Evolutionary conservation across 2,329 filamentous ascomycete species (phyloP).

Genomic region (Malbranchea cinnamomea): DNA sequence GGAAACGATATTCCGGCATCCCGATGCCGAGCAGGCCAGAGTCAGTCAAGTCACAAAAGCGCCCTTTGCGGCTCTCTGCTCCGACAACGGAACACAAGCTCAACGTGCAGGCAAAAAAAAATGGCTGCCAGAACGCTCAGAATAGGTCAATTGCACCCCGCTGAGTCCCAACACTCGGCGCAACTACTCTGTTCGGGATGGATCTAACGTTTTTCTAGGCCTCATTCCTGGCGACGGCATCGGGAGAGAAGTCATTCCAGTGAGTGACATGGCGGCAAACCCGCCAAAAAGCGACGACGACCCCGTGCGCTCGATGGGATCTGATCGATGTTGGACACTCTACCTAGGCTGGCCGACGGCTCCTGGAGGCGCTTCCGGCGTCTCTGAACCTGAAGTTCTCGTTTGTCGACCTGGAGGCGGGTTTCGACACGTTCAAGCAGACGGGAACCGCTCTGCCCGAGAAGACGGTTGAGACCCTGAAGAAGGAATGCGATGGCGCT

Average conservation of each 20-base stretch:
- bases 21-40: not conserved
- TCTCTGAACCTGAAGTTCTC: conserved; percentile 87
- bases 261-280: conserved; percentile 14
- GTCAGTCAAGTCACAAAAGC: not conserved
- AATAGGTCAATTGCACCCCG: conserved; percentile 41
- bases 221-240: conserved; percentile 98
- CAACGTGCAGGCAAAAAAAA: no score
- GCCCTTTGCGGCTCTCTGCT: not conserved
- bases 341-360: conserved; percentile 56
- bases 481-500: conserved; percentile 84
- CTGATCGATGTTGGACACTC: conserved; percentile 4
- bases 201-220: conserved; percentile 36
- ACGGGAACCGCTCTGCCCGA: conserved; percentile 81
- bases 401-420: conserved; percentile 84
- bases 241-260: conserved; percentile 94
- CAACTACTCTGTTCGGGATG: not conserved
- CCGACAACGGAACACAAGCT: not conserved
- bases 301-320: not conserved
- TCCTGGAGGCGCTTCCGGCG: conserved; percentile 84
- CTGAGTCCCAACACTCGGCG: not conserved
- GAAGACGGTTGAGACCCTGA: conserved; percentile 75
- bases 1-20: no score
- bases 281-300: not conserved
- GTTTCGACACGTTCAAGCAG: conserved; percentile 84
- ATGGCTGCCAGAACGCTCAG: conserved; percentile 53